phyloP scores from a whole-genome alignment of 257 asterid species.

The Echites panduratus region DNA sequence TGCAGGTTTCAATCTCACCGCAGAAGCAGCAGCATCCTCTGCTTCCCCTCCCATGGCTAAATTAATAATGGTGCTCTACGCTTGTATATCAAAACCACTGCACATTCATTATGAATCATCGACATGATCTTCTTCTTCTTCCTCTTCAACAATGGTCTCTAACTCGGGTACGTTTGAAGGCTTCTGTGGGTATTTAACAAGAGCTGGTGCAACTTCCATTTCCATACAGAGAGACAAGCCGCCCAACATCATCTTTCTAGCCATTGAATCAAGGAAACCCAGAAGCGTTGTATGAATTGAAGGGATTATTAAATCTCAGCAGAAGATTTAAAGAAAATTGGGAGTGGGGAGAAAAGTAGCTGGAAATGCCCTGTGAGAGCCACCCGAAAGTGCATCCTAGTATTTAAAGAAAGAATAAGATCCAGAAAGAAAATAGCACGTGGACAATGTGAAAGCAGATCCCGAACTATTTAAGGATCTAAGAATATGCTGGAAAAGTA shows the following conservation, averaged over 20 bases:
- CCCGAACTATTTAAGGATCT: neutral
- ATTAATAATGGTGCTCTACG: too few species aligned
- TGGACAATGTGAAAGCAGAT: slow-evolving; percentile 8
- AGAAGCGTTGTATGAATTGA: too few species aligned
- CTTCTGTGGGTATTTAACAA: slow-evolving; percentile 16
- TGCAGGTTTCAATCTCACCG: too few species aligned
- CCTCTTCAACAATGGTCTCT: slow-evolving; percentile 29
- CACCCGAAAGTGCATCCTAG: too few species aligned
- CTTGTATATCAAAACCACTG: neutral
- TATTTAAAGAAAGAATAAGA: neutral
- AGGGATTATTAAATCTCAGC: too few species aligned
- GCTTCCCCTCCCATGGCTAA: too few species aligned
- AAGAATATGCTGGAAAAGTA: too few species aligned
- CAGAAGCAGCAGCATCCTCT: too few species aligned
- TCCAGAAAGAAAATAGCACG: neutral
- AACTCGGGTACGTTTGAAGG: slow-evolving; percentile 19
- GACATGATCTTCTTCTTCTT: neutral
- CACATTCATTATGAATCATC: neutral
- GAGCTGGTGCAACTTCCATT: slow-evolving; percentile 28
- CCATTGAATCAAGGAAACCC: slow-evolving; percentile 9
- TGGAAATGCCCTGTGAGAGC: neutral
- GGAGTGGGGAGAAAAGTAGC: neutral
- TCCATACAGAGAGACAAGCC: slow-evolving; percentile 19
- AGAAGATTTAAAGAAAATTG: neutral
- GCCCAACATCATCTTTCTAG: slow-evolving; percentile 1